Evolutionary conservation across 2,329 filamentous ascomycete genomes (phyloP), one percentile per base, ranked within the genome.

Genomic region (Sordariomycetes sp.): DNA sequence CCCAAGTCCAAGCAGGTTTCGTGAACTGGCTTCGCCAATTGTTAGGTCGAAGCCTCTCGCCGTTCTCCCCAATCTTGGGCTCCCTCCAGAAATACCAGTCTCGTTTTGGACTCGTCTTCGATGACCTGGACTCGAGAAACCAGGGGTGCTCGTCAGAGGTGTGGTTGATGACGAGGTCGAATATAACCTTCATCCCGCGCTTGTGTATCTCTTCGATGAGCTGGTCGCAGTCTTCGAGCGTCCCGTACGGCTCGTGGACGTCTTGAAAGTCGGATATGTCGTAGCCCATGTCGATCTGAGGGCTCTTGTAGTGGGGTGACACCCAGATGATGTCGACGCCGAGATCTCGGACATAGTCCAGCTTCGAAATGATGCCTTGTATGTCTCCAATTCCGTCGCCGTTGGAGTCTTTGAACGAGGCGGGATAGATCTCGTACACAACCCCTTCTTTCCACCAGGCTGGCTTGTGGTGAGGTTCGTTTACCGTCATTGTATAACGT

Each of bases 121-220:
- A 75, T 14, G 66, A 70, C 34, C 71, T 61, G 2, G 74, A 79
- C 42, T 82, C 67, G 26, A 68, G 61, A 50, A 83, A 83, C 79
- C 79, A 36, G 8, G 8, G 15, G 19, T 36, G 34, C 29, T 82
- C 66, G 39, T 79, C 70, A 4, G 75, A 82, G 0, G 81, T 86
- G 49, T 88, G 83, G 42, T 87, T 88, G 36, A 87, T 69, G 0
- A 88, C 83, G 2, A 88, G 61, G 48, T 88, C 82, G 42, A 86
- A 68, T 27, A 88, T 72, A 6, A 87, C 54, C 43, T 73, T 75
- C 70, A 87, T 81, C 1, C 69, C 74, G 5, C 77, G 64, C 6
- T 64, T 51, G 39, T 82, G 75, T 24, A 72, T 65, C 12, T 68
- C 70, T 10, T 66, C 50, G 26, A 83, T 76, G 18, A 85, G 51